A percentile compares a stretch with the other conserved stretches of the same genome.
Evolutionary conservation across 805 yeast species (phyloP).

Genomic region (Cyberlindnera euphorbiae): DNA sequence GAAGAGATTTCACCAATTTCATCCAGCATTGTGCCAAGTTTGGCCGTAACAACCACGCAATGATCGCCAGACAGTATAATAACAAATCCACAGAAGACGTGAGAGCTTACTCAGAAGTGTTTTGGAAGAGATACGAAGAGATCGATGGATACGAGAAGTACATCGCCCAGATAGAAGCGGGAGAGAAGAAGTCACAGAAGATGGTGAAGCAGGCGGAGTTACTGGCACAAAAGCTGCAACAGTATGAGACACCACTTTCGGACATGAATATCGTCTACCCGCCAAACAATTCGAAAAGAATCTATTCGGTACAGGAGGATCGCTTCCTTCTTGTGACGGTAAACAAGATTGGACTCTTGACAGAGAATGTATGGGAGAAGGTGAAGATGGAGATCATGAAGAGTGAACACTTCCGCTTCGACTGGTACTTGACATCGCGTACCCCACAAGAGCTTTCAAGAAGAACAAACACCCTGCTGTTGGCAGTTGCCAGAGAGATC

Average conservation of each 20-base stretch:
- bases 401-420: slow-evolving; percentile 61
- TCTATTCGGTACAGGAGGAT: slow-evolving; percentile 67
- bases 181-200: slow-evolving; percentile 62
- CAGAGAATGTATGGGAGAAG: slow-evolving; percentile 55
- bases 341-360: slow-evolving; percentile 58
- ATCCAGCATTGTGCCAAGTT: slow-evolving; percentile 64
- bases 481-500: slow-evolving; percentile 65
- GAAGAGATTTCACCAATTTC: slow-evolving; percentile 69
- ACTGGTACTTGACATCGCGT: slow-evolving; percentile 70
- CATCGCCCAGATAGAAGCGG: slow-evolving; percentile 63
- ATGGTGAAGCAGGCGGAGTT: slow-evolving; percentile 50
- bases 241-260: slow-evolving; percentile 53
- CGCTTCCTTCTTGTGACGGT: slow-evolving; percentile 58
- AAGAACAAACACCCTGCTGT: slow-evolving; percentile 59
- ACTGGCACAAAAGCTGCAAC: slow-evolving; percentile 48
- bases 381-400: slow-evolving; percentile 58
- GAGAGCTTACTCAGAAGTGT: slow-evolving; percentile 48
- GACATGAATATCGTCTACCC: slow-evolving; percentile 67
- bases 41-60: slow-evolving; percentile 49
- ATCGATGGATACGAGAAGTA: slow-evolving; percentile 72
- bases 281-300: slow-evolving; percentile 75
- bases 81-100: slow-evolving; percentile 58
- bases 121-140: slow-evolving; percentile 57
- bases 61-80: slow-evolving; percentile 52
- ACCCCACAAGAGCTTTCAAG: slow-evolving; percentile 68